Evolutionary conservation across 768 basidiomycete species (phyloP).

Genomic region (Boletus reticuloceps): DNA sequence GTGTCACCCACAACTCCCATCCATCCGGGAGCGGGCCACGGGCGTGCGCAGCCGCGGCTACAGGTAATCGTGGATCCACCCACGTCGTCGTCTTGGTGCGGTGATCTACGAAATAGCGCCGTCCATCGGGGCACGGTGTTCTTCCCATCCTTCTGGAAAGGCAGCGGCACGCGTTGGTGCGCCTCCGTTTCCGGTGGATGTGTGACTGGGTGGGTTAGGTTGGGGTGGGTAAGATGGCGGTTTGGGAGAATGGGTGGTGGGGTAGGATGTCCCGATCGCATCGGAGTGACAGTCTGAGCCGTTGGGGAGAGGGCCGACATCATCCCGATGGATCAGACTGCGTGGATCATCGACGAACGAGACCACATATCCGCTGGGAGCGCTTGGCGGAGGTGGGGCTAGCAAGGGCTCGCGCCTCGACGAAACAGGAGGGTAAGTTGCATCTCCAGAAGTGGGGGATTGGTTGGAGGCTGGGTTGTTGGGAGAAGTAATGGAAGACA

Average conservation of each 20-base stretch:
- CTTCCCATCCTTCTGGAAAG: conserved; percentile 88
- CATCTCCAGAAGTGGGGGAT: too few species aligned
- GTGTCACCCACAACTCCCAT: conserved; percentile 91
- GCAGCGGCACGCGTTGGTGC: conserved; percentile 17
- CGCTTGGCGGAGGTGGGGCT: too few species aligned
- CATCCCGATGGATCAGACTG: too few species aligned
- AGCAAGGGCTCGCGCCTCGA: too few species aligned
- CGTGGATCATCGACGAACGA: too few species aligned
- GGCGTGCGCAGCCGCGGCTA: conserved; percentile 41
- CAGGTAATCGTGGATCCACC: conserved; percentile 72
- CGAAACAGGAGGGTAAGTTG: too few species aligned
- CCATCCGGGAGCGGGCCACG: conserved; percentile 82
- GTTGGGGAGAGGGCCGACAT: background rate
- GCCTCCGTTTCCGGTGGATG: too few species aligned
- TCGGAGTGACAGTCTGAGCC: background rate
- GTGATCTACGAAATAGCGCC: conserved; percentile 73
- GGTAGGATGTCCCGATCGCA: background rate
- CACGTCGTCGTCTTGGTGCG: conserved; percentile 83
- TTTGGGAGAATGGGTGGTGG: background rate
- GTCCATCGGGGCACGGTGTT: conserved; percentile 81
- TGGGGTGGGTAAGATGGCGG: too few species aligned
- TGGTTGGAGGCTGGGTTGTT: too few species aligned
- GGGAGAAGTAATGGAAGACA: too few species aligned
- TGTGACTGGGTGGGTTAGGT: too few species aligned
- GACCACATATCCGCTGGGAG: too few species aligned